Evolutionary conservation across 352 stramenopile genomes (phyloP).

Genomic region (Phytophthora sojae): DNA sequence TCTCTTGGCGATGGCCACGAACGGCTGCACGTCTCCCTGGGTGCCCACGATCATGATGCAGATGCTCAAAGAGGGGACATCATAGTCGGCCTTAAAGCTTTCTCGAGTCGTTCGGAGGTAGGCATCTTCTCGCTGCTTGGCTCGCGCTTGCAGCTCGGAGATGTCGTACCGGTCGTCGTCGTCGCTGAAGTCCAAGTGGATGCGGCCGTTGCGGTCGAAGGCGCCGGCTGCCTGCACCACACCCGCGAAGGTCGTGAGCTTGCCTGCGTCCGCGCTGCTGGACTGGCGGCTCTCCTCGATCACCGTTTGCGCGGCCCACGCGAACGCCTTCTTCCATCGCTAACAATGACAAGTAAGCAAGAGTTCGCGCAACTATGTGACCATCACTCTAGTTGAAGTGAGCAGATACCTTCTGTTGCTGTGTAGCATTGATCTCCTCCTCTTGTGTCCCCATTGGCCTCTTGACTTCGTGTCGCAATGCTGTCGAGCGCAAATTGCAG

Average conservation of each 20-base stretch:
- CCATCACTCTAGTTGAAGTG: slow-evolving; percentile 1
- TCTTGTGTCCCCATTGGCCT: background rate
- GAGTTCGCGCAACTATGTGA: background rate
- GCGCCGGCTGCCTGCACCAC: slow-evolving; percentile 55
- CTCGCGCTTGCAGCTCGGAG: slow-evolving; percentile 39
- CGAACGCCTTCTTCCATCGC: slow-evolving; percentile 44
- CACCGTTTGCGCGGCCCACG: slow-evolving; percentile 29
- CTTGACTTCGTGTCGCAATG: background rate
- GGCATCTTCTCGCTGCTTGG: slow-evolving; percentile 29
- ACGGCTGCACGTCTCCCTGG: slow-evolving; percentile 87
- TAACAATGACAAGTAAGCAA: slow-evolving; percentile 1
- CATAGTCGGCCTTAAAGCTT: slow-evolving; percentile 25
- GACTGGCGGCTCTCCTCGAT: slow-evolving; percentile 27
- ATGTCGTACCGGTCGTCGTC: slow-evolving; percentile 60
- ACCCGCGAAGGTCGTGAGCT: slow-evolving; percentile 42
- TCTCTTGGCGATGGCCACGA: slow-evolving; percentile 85
- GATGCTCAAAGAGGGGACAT: slow-evolving; percentile 67
- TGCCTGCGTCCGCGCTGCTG: background rate
- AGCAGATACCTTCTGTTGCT: background rate
- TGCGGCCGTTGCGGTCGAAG: slow-evolving; percentile 57
- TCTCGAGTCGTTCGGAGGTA: slow-evolving; percentile 15
- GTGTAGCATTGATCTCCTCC: background rate
- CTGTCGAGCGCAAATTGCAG: background rate
- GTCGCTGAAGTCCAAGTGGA: slow-evolving; percentile 56
- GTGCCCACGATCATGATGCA: slow-evolving; percentile 94